phyloP scores from a whole-genome alignment of 2,329 filamentous ascomycete genomes.

The Talaromyces pinophilus region DNA sequence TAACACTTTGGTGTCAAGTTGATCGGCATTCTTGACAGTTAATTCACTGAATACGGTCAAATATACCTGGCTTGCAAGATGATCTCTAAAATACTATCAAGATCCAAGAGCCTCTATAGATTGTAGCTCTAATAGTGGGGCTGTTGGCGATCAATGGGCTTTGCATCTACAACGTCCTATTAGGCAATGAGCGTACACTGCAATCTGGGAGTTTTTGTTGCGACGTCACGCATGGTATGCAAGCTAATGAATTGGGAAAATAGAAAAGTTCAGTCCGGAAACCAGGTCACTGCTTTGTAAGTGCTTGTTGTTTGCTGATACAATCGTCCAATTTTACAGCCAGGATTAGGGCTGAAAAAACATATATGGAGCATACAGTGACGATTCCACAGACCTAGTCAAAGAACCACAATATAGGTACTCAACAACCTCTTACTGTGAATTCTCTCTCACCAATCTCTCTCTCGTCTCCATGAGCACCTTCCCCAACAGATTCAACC shows the following conservation, averaged over 20 bases:
- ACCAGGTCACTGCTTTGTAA: too few relatives aligned
- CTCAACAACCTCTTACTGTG: background rate
- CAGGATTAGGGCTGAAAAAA: too few relatives aligned
- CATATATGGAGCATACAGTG: background rate
- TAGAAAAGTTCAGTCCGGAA: too few relatives aligned
- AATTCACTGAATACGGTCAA: background rate
- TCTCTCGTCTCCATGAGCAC: conserved; percentile 38
- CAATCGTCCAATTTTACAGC: too few relatives aligned
- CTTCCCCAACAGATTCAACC: conserved; percentile 37
- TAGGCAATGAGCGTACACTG: background rate
- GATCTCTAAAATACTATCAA: background rate
- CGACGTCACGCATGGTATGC: too few relatives aligned
- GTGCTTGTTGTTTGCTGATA: too few relatives aligned
- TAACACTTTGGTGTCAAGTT: background rate
- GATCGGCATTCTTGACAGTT: background rate
- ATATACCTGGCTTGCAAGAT: background rate
- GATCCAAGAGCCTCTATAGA: background rate
- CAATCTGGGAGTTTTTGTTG: background rate
- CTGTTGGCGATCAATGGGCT: background rate
- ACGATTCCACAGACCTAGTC: background rate
- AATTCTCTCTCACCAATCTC: conserved; percentile 27
- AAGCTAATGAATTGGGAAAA: too few relatives aligned
- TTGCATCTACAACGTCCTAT: background rate
- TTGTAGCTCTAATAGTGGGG: background rate
- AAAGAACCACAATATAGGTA: too few relatives aligned